Base-by-base conservation (phyloP, 2,329 filamentous ascomycete genomes). In the Lecanosticta acicola region DNA sequence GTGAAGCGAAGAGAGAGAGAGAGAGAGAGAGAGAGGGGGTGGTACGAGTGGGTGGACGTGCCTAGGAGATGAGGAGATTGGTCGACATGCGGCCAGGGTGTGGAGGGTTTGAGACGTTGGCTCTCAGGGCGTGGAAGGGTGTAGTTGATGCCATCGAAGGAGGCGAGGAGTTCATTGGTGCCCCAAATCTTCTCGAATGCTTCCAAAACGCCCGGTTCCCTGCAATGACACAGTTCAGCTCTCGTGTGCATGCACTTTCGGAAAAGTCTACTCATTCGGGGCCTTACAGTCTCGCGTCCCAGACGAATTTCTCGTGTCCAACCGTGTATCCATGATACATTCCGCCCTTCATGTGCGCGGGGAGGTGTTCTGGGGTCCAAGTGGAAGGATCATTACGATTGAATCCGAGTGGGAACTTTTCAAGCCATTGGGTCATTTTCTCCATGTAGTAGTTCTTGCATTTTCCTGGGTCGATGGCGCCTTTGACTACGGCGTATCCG, bases 271-370 rank as follows among this genome's bases (percentile, higher is more conserved):
- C 16, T 33, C 9, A 26, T 3, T 2, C 11, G 10, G n/a, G n/a
- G n/a, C n/a, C 38, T 42, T 16, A 41, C 45, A 42, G 32, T 32
- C 53, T 40, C 13, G 48, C 48, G 14, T 56, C 53, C 54, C 53
- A 57, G 18, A 57, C 50, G 41, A 55, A 57, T 10, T 53, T 51
- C 43, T 57, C 53, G 39, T 57, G 51, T 10, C 32, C 37, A 14
- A 52, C 50, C 2, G 29, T 45, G 34, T 56, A 57, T 17, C 48
- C 48, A 38, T 51, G 48, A 26, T 51, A 51, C 48, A 51, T 51
- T 10, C 48, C 48, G 3, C 48, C 48, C 18, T 51, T 51, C 48
- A 51, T 51, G 16, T 51, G 48, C 35, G 48, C 48, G 2, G 48
- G 48, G 11, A 51, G 20, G 18, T 51, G 41, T 18, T 48, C 37